Conservation (phyloP, 2,329 filamentous ascomycete genomes). For the Cercospora sp. region DNA sequence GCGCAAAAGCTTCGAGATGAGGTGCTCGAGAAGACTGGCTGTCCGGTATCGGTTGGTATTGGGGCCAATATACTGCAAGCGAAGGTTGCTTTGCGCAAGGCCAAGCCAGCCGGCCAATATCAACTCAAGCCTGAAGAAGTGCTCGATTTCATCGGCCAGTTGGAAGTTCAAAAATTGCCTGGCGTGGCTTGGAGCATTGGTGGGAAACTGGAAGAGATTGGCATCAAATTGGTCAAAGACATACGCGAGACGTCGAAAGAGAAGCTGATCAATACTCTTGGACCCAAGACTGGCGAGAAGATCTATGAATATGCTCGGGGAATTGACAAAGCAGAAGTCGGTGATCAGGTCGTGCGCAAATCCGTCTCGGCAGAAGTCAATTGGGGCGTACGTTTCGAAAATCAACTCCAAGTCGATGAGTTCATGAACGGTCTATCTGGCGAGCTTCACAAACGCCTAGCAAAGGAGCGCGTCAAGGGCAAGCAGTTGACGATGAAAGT, state of each 20-base stretch:
- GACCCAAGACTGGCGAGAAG: constrained; percentile 89
- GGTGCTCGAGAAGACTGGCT: constrained; percentile 74
- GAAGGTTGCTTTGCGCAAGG: constrained; percentile 84
- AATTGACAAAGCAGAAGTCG: constrained; percentile 82
- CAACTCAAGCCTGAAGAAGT: constrained; percentile 82
- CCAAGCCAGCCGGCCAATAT: constrained; percentile 91
- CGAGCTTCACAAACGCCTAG: constrained; percentile 76
- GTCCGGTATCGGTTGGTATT: constrained; percentile 89
- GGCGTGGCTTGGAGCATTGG: constrained; percentile 91
- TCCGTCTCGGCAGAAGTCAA: constrained; percentile 97
- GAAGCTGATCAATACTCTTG: constrained; percentile 69
- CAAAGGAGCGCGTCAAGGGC: constrained; percentile 83
- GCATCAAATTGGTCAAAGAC: constrained; percentile 79
- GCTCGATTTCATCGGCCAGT: constrained; percentile 71
- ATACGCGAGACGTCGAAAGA: constrained; percentile 77
- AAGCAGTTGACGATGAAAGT: constrained; percentile 90
- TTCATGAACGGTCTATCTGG: constrained; percentile 83
- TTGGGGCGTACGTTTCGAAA: constrained; percentile 95
- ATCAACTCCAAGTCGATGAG: constrained; percentile 86
- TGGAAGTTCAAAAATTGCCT: constrained; percentile 79
- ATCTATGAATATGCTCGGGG: constrained; percentile 88
- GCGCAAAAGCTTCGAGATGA: constrained; percentile 65
- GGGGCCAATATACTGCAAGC: constrained; percentile 88
- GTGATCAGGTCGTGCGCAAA: constrained; percentile 81
- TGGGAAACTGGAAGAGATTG: constrained; percentile 83